Conservation (phyloP, 2,329 filamentous ascomycete genomes). For the Ophiostoma sp. region DNA sequence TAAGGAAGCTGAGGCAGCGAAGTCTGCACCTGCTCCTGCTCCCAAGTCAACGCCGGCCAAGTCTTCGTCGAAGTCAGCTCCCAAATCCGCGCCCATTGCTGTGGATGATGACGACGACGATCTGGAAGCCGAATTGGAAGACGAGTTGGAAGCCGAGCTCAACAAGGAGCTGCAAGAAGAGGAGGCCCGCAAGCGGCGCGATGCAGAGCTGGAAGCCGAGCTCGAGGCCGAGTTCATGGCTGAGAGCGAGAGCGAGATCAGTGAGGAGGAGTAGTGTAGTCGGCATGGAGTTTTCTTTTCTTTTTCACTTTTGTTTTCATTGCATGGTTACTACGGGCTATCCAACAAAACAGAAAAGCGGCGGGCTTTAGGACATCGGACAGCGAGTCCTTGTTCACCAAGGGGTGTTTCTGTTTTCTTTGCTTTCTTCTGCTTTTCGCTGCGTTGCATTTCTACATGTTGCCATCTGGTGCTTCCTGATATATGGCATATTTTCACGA, state of each 20-base stretch:
- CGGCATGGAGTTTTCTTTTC: neutral
- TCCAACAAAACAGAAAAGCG: neutral
- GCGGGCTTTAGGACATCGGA: neutral
- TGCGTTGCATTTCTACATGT: neutral
- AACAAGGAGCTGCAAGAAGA: slow-evolving; percentile 26
- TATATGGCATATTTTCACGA: slow-evolving; percentile 10
- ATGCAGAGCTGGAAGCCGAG: slow-evolving; percentile 54
- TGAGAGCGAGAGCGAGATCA: slow-evolving; percentile 64
- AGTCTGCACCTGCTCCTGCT: neutral
- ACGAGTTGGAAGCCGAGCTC: slow-evolving; percentile 29
- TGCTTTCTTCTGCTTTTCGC: neutral
- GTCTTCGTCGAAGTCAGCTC: neutral
- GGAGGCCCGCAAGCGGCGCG: slow-evolving; percentile 31
- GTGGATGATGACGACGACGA: slow-evolving; percentile 23
- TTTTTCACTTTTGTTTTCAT: neutral
- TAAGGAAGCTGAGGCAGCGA: neutral
- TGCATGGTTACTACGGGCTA: neutral
- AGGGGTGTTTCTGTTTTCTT: neutral
- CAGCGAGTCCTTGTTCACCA: neutral
- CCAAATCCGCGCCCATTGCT: slow-evolving; percentile 12
- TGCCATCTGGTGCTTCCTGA: neutral
- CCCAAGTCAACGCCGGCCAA: neutral
- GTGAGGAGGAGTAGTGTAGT: slow-evolving; percentile 59
- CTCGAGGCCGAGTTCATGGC: slow-evolving; percentile 54
- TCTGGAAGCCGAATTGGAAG: slow-evolving; percentile 28